Conservation (phyloP, 2,329 filamentous ascomycete species). For the Penicillium rolfsii region DNA sequence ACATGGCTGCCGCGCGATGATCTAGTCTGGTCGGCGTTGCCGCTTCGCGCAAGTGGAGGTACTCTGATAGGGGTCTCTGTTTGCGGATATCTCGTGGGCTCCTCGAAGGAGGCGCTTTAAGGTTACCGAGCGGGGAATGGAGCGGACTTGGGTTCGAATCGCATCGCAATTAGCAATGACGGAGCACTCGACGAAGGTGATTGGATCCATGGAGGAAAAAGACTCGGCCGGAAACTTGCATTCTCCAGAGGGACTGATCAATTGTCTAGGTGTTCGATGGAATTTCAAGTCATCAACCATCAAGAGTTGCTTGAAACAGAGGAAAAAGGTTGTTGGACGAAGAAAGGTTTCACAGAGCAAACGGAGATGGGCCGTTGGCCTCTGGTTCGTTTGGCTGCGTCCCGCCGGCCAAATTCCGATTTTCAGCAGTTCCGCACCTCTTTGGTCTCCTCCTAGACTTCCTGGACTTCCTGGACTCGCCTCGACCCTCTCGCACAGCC, state of each 20-base stretch:
- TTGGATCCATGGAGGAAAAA: neutral
- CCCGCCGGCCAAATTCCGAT: conserved; percentile 1
- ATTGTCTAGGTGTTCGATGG: neutral
- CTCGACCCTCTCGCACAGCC: neutral
- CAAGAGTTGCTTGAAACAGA: neutral
- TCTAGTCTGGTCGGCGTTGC: neutral
- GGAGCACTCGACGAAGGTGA: neutral
- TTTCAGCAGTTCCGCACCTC: conserved; percentile 7
- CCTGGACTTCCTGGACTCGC: neutral
- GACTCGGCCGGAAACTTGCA: neutral
- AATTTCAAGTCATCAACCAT: neutral
- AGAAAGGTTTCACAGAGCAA: neutral
- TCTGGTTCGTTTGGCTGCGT: neutral
- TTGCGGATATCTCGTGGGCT: neutral
- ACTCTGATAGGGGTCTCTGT: too few relatives aligned
- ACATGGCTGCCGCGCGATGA: conserved; percentile 1
- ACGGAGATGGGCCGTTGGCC: too few relatives aligned
- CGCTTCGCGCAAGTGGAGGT: too few relatives aligned
- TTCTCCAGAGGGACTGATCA: neutral
- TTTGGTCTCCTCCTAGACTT: neutral
- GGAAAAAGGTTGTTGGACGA: neutral
- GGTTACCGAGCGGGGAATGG: conserved; percentile 6
- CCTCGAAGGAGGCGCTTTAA: neutral
- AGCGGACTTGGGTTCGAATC: neutral
- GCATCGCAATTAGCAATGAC: neutral